Evolutionary conservation across 495 filamentous ascomycete species (phyloP).

Genomic region (Neurospora intermedia): DNA sequence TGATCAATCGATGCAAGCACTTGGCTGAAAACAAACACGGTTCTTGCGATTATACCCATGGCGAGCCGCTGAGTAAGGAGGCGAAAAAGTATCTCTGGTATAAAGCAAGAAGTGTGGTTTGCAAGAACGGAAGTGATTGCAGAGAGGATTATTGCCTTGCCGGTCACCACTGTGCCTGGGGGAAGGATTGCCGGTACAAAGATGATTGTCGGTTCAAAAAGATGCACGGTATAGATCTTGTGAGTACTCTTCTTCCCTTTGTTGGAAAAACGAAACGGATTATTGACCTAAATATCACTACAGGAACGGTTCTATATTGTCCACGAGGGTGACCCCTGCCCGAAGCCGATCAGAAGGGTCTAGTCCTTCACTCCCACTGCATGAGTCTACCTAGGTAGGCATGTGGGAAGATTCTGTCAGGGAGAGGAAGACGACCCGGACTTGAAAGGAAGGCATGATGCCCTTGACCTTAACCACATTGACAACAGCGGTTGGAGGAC

Average conservation of each 20-base stretch:
- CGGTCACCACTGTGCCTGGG: conserved; percentile 25
- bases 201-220: conserved; percentile 17
- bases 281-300: neutral
- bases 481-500: neutral
- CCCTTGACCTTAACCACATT: neutral
- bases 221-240: conserved; percentile 24
- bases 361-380: neutral
- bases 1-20: conserved; percentile 19
- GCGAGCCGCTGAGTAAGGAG: conserved; percentile 9
- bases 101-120: conserved; percentile 19
- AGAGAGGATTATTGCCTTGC: conserved; percentile 18
- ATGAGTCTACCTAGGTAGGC: neutral
- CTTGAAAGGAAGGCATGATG: neutral
- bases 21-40: neutral
- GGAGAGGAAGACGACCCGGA: neutral
- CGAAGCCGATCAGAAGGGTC: neutral
- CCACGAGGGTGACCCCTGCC: neutral
- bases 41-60: conserved; percentile 25
- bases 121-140: conserved; percentile 13
- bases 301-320: neutral
- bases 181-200: conserved; percentile 13
- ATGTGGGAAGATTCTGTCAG: neutral
- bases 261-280: neutral
- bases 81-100: conserved; percentile 16
- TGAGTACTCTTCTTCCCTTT: conserved; percentile 10